Evolutionary conservation across 176 grass and related monocot genomes (phyloP).

Genomic region (Musa troglodytarum): DNA sequence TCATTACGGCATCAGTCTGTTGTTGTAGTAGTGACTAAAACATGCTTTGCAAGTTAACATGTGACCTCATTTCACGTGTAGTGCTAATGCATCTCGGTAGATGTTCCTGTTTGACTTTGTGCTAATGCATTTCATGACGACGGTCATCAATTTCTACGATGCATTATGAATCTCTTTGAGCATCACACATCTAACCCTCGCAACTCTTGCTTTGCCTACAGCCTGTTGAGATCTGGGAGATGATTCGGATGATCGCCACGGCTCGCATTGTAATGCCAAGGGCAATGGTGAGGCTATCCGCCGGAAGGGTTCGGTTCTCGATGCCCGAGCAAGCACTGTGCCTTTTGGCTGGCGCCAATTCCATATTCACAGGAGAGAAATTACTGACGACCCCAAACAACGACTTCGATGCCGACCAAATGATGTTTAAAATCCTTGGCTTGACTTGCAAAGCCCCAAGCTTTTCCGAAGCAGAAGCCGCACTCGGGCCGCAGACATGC

Average conservation of each 20-base stretch:
- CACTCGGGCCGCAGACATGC: slow-evolving; percentile 19
- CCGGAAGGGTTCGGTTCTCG: slow-evolving; percentile 77
- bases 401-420: slow-evolving; percentile 71
- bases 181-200: background rate
- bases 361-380: slow-evolving; percentile 81
- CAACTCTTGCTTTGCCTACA: slow-evolving; percentile 20
- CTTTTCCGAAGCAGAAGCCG: slow-evolving; percentile 28
- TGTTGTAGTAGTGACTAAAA: too few relatives aligned
- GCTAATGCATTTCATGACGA: too few relatives aligned
- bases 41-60: too few relatives aligned
- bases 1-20: too few relatives aligned
- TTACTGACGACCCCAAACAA: slow-evolving; percentile 72
- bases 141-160: too few relatives aligned
- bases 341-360: slow-evolving; percentile 90
- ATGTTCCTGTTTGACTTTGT: too few relatives aligned
- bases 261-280: slow-evolving; percentile 88
- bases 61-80: too few relatives aligned
- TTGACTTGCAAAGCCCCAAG: slow-evolving; percentile 71
- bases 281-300: slow-evolving; percentile 94
- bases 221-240: slow-evolving; percentile 97
- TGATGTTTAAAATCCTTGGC: slow-evolving; percentile 93
- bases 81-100: too few relatives aligned
- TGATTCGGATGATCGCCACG: slow-evolving; percentile 93
- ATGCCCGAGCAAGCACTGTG: slow-evolving; percentile 91
- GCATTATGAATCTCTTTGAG: too few relatives aligned